These are phyloP conservation scores for Gaertneriomyces sp. DNA, from an alignment of 192 early-diverging fungal species.

Conservation along the genomic window DNA sequence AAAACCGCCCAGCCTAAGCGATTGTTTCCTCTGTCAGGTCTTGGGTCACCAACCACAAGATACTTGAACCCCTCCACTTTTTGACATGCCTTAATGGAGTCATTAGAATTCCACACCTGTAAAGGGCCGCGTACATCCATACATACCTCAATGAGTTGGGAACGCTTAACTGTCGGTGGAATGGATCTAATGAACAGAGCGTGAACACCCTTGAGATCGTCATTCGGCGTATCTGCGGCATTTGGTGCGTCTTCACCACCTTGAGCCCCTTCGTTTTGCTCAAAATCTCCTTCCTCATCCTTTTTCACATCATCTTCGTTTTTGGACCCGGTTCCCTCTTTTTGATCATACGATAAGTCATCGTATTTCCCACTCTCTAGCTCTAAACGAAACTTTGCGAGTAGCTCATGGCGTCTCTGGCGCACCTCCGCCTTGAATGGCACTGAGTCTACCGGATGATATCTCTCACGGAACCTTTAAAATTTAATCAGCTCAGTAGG, in stretches of 20 bases:
- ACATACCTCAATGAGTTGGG: slow-evolving; percentile 61
- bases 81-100: background rate
- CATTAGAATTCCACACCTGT: slow-evolving; percentile 50
- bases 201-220: slow-evolving; percentile 21
- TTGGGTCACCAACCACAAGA: slow-evolving; percentile 82
- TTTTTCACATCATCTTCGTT: slow-evolving; percentile 11
- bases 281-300: background rate
- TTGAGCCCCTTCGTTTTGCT: slow-evolving; percentile 2
- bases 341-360: slow-evolving; percentile 55
- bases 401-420: slow-evolving; percentile 50
- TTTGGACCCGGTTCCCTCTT: slow-evolving; percentile 14
- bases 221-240: background rate
- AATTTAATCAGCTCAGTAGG: background rate
- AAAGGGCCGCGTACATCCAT: background rate
- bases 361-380: slow-evolving; percentile 73
- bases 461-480: slow-evolving; percentile 78
- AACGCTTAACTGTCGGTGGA: slow-evolving; percentile 62
- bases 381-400: slow-evolving; percentile 60
- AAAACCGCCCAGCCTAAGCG: slow-evolving; percentile 93
- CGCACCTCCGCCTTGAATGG: slow-evolving; percentile 50
- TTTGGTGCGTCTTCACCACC: slow-evolving; percentile 37
- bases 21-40: slow-evolving; percentile 75
- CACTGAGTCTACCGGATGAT: slow-evolving; percentile 72
- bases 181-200: slow-evolving; percentile 81
- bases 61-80: slow-evolving; percentile 77